Conservation (phyloP, 352 stramenopile species). For the Saprolegnia parasitica region DNA sequence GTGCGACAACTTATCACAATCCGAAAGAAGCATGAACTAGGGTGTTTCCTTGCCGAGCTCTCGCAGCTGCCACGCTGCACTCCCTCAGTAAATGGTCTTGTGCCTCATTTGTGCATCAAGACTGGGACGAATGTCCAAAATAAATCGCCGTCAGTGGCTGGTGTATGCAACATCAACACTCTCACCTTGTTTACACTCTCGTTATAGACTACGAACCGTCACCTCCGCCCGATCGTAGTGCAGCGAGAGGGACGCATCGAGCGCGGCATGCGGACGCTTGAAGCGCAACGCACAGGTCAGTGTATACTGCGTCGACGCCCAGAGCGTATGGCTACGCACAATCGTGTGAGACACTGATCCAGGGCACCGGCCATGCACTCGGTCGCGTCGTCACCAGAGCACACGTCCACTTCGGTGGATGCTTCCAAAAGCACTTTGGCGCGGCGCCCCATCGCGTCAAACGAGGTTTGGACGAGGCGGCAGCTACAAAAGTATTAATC, state of each 20-base stretch:
- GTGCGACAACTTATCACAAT: too few relatives aligned
- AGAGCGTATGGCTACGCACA: background rate
- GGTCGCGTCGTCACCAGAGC: background rate
- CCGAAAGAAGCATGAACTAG: too few relatives aligned
- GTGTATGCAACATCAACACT: too few relatives aligned
- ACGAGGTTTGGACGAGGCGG: background rate
- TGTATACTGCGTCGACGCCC: background rate
- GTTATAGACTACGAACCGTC: too few relatives aligned
- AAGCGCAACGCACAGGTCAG: background rate
- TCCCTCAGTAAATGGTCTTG: too few relatives aligned
- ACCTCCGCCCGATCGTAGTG: slow-evolving; percentile 11
- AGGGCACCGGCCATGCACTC: background rate
- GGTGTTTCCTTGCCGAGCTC: too few relatives aligned
- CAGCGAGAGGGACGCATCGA: background rate
- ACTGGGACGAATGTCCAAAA: too few relatives aligned
- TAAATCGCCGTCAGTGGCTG: too few relatives aligned
- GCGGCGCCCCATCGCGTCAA: background rate
- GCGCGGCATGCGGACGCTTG: slow-evolving; percentile 1
- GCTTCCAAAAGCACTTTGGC: slow-evolving; percentile 15
- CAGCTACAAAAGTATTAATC: background rate
- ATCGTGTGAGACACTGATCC: background rate
- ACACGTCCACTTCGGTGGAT: slow-evolving; percentile 9
- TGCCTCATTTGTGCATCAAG: too few relatives aligned
- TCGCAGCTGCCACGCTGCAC: too few relatives aligned
- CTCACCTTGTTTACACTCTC: too few relatives aligned